phyloP scores from a whole-genome alignment of 2,329 filamentous ascomycete species.

The Microcyclosporella mali region DNA sequence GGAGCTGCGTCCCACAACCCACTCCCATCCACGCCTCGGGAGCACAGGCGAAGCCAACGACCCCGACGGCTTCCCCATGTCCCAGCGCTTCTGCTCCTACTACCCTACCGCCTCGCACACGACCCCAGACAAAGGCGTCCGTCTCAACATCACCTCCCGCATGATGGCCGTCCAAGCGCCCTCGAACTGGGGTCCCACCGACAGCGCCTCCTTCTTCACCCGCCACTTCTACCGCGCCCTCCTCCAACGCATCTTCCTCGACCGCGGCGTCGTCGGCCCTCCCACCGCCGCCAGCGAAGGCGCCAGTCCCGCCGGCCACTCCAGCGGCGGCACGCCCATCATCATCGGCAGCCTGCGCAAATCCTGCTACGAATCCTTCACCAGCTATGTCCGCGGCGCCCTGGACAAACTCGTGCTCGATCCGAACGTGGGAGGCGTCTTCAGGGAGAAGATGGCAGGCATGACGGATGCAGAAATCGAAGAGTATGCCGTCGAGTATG shows the following conservation, averaged over 20 bases:
- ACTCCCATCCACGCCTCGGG: conserved; percentile 57
- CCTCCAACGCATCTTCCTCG: conserved; percentile 85
- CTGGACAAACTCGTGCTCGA: conserved; percentile 65
- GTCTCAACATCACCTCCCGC: conserved; percentile 89
- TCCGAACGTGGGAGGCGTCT: conserved; percentile 51
- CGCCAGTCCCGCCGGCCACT: conserved; percentile 30
- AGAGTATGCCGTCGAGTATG: conserved; percentile 61
- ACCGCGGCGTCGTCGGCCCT: conserved; percentile 67
- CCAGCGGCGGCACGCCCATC: conserved; percentile 57
- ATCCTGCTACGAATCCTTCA: conserved; percentile 67
- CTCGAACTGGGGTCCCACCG: conserved; percentile 75
- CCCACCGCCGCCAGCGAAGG: conserved; percentile 31
- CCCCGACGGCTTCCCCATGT: conserved; percentile 92
- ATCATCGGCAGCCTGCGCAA: conserved; percentile 83
- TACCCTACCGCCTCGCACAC: conserved; percentile 12
- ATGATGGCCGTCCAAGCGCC: conserved; percentile 99
- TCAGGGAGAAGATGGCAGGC: conserved; percentile 58
- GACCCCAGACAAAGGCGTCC: conserved; percentile 52
- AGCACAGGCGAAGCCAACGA: conserved; percentile 68
- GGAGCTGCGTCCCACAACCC: conserved; percentile 56
- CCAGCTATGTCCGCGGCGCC: conserved; percentile 72
- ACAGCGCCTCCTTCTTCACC: conserved; percentile 83
- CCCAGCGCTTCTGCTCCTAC: conserved; percentile 56
- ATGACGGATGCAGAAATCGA: conserved; percentile 72
- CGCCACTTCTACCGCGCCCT: conserved; percentile 89